phyloP scores from a whole-genome alignment of 1,139 yeast genomes.

The Kurtzmaniella quercitrusa region DNA sequence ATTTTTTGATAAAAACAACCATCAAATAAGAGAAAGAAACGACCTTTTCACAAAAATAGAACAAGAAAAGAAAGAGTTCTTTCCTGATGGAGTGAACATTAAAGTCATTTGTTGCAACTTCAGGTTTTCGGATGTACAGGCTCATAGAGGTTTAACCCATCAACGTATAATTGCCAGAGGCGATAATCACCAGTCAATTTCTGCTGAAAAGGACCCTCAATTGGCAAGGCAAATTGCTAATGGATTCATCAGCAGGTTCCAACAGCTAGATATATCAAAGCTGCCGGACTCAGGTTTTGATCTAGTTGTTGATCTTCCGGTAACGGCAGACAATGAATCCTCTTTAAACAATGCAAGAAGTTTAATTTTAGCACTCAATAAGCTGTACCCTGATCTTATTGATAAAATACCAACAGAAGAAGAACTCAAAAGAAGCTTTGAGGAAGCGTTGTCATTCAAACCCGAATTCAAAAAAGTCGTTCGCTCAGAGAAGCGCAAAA shows the following conservation, averaged over 20 bases:
- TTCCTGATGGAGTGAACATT: constrained; percentile 28
- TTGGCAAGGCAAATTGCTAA: constrained; percentile 59
- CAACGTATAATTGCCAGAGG: constrained; percentile 68
- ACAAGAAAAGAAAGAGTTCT: constrained; percentile 30
- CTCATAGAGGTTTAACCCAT: constrained; percentile 50
- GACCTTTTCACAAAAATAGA: constrained; percentile 59
- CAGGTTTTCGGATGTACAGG: constrained; percentile 30
- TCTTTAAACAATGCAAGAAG: constrained; percentile 50
- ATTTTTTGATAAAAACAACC: constrained; percentile 81
- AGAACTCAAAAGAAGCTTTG: constrained; percentile 39
- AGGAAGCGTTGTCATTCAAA: constrained; percentile 45
- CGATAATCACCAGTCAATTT: constrained; percentile 86
- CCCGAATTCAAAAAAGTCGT: constrained; percentile 45
- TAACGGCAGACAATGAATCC: constrained; percentile 32
- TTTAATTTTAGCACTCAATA: constrained; percentile 36
- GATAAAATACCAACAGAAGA: constrained; percentile 36
- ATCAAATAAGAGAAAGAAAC: constrained; percentile 62
- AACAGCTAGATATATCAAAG: constrained; percentile 43
- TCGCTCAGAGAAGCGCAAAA: constrained; percentile 7
- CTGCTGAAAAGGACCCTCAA: constrained; percentile 38
- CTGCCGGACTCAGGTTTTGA: constrained; percentile 72
- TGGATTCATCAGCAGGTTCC: constrained; percentile 70
- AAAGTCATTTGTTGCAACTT: constrained; percentile 70
- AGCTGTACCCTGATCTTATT: constrained; percentile 46
- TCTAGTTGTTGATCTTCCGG: constrained; percentile 52